Evolutionary conservation across 108 stramenopile genomes (phyloP), one percentile per base, ranked within the genome.

Genomic region (Skeletonema menzelii): DNA sequence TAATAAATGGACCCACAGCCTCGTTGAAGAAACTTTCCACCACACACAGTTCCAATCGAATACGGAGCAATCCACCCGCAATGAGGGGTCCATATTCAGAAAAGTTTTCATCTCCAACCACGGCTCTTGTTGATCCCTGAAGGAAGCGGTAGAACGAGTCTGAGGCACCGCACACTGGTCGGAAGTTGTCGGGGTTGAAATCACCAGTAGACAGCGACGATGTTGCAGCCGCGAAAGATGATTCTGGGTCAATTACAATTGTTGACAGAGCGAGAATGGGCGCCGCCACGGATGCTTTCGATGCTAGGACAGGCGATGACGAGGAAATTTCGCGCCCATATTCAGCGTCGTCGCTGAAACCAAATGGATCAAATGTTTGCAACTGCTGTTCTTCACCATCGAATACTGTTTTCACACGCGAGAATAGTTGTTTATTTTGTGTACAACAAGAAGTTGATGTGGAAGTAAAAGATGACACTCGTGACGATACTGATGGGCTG

Each of bases 21-120:
- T 97, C 96, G 60, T 94, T 91, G 76, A 97, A 93, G 73, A 94
- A 97, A 59, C 77, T 80, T 80, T 97, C 96, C 2, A 97, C 93
- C 10, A 97, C 96, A 74, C 96, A 97, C 26, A 97, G 73, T 69
- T 97, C 96, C 49, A 97, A 67, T 44, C 96, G 90, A 26, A 97
- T 82, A 5, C 96, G 90, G 28, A 97, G 70, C 37, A 97, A 70
- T 46, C 94, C 96, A 40, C 93, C 92, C 5, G 96, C 93, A 77
- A 97, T 95, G 19, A 97, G 75, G 1, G 96, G 96, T 12, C 91
- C 93, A 76, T 95, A 97, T 66, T 97, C 94, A 3, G 85, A 64
- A 70, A 89, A 94, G 69, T 89, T 91, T 31, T 97, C 93, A 27
- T 69, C 67, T 8, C 96, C 96, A 15, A 97, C 91, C 8, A 95